Evolutionary conservation across 2,329 filamentous ascomycete species (phyloP).

Genomic region (Didymella lethalis): DNA sequence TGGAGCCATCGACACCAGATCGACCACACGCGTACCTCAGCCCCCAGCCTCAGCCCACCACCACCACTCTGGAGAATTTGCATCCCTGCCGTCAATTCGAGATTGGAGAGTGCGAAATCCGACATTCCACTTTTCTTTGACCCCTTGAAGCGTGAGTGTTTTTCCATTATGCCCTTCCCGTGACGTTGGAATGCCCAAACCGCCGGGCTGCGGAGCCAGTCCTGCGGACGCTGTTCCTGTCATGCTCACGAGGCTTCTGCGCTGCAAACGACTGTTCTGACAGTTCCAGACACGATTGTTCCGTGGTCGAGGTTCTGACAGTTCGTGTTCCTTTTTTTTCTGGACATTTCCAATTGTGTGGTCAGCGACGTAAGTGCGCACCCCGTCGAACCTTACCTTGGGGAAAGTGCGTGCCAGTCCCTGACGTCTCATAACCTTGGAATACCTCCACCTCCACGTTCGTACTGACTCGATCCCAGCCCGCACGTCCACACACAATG

Average conservation of each 20-base stretch:
- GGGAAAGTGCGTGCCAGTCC: conserved; percentile 22
- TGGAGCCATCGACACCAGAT: conserved; percentile 7
- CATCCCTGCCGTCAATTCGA: neutral
- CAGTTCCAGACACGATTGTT: conserved; percentile 18
- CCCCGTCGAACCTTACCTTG: conserved; percentile 19
- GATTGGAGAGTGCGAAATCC: neutral
- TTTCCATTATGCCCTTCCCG: conserved; percentile 2
- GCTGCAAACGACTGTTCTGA: conserved; percentile 21
- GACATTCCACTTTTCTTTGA: neutral
- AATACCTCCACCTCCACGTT: conserved; percentile 18
- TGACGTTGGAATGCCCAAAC: conserved; percentile 22
- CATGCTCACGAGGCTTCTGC: conserved; percentile 20
- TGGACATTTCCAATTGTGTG: conserved; percentile 6
- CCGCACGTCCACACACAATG: conserved; percentile 29
- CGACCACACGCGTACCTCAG: conserved; percentile 7
- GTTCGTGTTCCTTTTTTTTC: conserved; percentile 20
- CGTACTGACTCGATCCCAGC: conserved; percentile 23
- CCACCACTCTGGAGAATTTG: conserved; percentile 6
- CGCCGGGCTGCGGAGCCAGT: conserved; percentile 23
- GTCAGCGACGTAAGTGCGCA: conserved; percentile 16
- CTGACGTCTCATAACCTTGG: conserved; percentile 22
- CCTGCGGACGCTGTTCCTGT: conserved; percentile 22
- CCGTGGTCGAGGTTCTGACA: conserved; percentile 29
- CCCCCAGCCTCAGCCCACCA: neutral
- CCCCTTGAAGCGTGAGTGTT: conserved; percentile 22